Base-by-base conservation (phyloP, 441 rosid genomes). In the Cnidoscolus chayamansa region DNA sequence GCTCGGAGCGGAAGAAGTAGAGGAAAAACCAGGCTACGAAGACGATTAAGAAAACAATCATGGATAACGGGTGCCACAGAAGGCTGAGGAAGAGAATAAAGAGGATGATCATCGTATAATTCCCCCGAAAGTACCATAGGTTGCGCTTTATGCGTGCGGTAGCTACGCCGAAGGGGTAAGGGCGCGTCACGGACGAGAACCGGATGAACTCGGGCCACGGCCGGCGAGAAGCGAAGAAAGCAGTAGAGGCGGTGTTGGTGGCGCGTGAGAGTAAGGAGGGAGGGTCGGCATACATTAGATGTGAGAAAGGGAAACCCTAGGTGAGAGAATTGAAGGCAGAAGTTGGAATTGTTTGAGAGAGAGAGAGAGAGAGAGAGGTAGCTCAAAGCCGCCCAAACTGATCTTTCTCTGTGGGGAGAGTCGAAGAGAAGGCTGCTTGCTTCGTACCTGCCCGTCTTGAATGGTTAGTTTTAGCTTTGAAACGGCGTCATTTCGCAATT, bases 21-120 rank as follows among this genome's bases (percentile, higher is more conserved):
- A 90, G 90, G 81, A 78, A 85, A 79, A 80, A 75, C 95, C 95
- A 86, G 25, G 82, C 91, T 58, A 85, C 72, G 77, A 81, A 81
- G 66, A 86, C 79, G 62, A 78, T 58, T 32, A 88, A 58, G 82
- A 84, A 87, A 16, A 84, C 86, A 70, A 88, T 88, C 84, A 88
- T 71, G 5, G 95, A 85, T 72, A 85, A 5, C 1, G 93, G 95
- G 58, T 90, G 89, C 92, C 91, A 88, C 15, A 88, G 77, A 65
- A 88, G 90, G 85, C 91, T 85, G 55, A 85, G 67, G 78, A 90
- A 88, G 65, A 90, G 83, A 71, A 88, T 68, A 17, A 64, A 56
- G 63, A 86, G 85, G 76, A 77, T 65, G 70, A 81, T 53, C 83
- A 84, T 81, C 10, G 90, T 58, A 81, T 88, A 90, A 75, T 90